Percentiles rank a stretch among this genome's conserved stretches.
These are phyloP conservation scores for Fragaria iinumae DNA, from an alignment of 306 rosid genomes.

Conservation along the genomic window DNA sequence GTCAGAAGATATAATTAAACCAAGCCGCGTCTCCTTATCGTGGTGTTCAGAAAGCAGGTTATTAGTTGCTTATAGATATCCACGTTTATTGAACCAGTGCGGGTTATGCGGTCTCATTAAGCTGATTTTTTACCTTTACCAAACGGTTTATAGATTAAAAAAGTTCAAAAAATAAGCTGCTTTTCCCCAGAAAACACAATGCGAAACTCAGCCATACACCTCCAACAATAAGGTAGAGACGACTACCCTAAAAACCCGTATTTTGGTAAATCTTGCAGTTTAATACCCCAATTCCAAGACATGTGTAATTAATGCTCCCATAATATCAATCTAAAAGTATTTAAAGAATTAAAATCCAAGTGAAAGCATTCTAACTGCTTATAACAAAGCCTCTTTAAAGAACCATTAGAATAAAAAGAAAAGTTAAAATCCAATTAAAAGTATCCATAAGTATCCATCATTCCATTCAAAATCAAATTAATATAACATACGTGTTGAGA, in stretches of 20 bases:
- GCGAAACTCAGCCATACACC: neutral
- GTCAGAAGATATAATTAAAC: too few species aligned
- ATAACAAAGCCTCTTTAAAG: neutral
- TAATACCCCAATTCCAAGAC: neutral
- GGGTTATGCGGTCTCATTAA: too few species aligned
- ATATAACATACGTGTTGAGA: constrained; percentile 65
- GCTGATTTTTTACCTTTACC: too few species aligned
- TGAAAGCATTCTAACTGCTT: neutral
- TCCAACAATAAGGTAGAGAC: neutral
- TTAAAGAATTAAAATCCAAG: neutral
- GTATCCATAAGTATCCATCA: neutral
- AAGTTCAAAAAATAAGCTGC: too few species aligned
- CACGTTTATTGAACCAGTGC: too few species aligned
- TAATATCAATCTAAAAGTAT: too few species aligned
- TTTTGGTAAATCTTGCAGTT: neutral
- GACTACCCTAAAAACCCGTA: neutral
- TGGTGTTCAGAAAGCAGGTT: too few species aligned
- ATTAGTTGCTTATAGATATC: too few species aligned
- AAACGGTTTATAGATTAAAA: too few species aligned
- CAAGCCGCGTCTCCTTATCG: too few species aligned
- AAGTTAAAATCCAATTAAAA: neutral
- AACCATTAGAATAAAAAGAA: neutral
- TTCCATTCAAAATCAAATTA: neutral
- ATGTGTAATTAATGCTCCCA: neutral
- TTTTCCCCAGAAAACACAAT: too few species aligned